Conservation (phyloP, 345 rosid genomes). For the Hypericum androsaemum region DNA sequence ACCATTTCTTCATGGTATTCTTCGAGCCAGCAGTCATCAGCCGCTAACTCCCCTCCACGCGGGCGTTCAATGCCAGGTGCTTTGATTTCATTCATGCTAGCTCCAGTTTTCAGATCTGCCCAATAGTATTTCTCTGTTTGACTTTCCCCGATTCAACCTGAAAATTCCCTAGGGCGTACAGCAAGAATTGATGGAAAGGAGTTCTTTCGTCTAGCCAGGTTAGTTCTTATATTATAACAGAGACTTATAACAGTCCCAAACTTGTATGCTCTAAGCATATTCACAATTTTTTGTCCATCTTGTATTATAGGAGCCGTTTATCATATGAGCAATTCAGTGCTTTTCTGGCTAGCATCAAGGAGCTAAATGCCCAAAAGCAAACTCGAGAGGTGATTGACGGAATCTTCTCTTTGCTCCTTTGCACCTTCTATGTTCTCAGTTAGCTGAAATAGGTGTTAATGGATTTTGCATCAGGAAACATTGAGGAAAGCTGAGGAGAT, state of each 20-base stretch:
- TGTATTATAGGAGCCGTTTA: slow-evolving; percentile 60
- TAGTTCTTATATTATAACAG: slow-evolving; percentile 10
- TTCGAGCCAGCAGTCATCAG: slow-evolving; percentile 86
- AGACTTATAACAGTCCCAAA: not conserved
- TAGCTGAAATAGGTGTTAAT: too few relatives aligned
- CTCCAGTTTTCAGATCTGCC: slow-evolving; percentile 5
- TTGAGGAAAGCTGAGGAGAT: slow-evolving; percentile 82
- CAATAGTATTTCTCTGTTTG: slow-evolving; percentile 5
- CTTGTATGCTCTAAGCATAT: too few relatives aligned
- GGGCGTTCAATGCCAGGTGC: slow-evolving; percentile 63
- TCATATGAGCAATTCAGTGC: slow-evolving; percentile 92
- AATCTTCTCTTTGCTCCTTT: not conserved
- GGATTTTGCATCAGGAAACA: slow-evolving; percentile 49
- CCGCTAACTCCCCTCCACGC: slow-evolving; percentile 84
- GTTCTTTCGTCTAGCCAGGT: slow-evolving; percentile 97
- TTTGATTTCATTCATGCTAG: not conserved
- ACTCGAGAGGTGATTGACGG: slow-evolving; percentile 57
- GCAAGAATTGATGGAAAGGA: slow-evolving; percentile 91
- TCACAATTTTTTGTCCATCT: not conserved
- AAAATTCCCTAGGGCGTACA: slow-evolving; percentile 32
- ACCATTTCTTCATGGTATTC: slow-evolving; percentile 63
- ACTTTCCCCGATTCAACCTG: not conserved
- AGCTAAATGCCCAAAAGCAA: slow-evolving; percentile 82
- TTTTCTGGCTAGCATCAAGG: slow-evolving; percentile 83
- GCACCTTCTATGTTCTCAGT: too few relatives aligned